A percentile compares a stretch with the other conserved stretches of the same genome.
Conservation (phyloP, 2,329 filamentous ascomycete species). For the Triangularia verruculosa region DNA sequence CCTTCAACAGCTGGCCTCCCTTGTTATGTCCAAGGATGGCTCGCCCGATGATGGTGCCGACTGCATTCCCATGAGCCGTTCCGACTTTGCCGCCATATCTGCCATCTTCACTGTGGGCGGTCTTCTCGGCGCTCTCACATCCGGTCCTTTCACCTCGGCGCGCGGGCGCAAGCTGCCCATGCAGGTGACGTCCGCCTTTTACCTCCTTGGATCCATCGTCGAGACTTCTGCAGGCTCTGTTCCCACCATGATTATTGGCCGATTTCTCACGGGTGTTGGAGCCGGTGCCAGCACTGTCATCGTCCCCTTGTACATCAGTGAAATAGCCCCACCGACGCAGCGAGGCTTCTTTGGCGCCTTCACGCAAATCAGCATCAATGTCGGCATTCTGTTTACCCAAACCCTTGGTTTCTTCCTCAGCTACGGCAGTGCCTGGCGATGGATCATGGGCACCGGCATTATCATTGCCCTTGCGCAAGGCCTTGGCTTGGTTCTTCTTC, state of each 20-base stretch:
- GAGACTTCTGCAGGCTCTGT: conserved; percentile 72
- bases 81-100: conserved; percentile 79
- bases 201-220: conserved; percentile 69
- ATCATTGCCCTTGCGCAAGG: conserved; percentile 65
- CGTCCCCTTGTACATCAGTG: conserved; percentile 90
- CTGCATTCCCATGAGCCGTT: conserved; percentile 85
- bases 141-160: conserved; percentile 74
- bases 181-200: conserved; percentile 73
- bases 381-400: conserved; percentile 83
- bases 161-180: conserved; percentile 75
- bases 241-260: conserved; percentile 65
- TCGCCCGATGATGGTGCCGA: conserved; percentile 52
- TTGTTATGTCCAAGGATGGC: conserved; percentile 29
- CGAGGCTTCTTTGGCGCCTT: conserved; percentile 78
- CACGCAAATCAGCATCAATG: conserved; percentile 91
- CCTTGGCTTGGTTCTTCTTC: conserved; percentile 68
- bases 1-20: conserved; percentile 19
- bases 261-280: conserved; percentile 76
- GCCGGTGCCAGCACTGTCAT: conserved; percentile 89
- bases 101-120: conserved; percentile 92
- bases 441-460: conserved; percentile 74
- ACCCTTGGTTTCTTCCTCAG: conserved; percentile 85
- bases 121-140: conserved; percentile 73
- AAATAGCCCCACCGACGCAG: conserved; percentile 73
- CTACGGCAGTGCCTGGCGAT: conserved; percentile 73